phyloP scores from a whole-genome alignment of 2,329 filamentous ascomycete species.

The Coniochaeta hoffmannii region DNA sequence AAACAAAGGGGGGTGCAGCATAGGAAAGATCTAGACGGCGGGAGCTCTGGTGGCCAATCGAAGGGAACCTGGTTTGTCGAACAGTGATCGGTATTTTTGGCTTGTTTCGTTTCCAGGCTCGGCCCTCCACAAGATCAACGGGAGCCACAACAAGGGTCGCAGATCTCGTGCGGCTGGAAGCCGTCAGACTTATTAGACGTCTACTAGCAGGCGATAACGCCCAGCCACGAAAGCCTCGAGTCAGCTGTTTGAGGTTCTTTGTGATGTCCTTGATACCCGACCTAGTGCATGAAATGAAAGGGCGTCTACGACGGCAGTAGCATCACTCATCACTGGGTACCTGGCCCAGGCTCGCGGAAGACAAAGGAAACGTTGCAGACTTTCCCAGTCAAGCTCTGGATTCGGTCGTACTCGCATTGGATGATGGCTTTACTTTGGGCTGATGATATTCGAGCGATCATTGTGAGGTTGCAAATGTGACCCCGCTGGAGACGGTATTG shows the following conservation, averaged over 20 bases:
- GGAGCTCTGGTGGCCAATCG: background rate
- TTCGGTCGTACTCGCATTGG: background rate
- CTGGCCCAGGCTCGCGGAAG: background rate
- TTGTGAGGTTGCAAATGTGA: background rate
- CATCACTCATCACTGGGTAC: background rate
- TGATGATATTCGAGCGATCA: background rate
- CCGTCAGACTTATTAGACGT: no score
- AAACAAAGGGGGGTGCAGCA: background rate
- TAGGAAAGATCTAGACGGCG: background rate
- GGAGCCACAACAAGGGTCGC: no score
- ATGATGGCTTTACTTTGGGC: background rate
- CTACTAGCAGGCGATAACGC: no score
- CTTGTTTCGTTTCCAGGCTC: constrained; percentile 9
- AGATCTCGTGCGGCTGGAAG: background rate
- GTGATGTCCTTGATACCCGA: background rate
- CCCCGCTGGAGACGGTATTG: background rate
- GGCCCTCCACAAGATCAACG: background rate
- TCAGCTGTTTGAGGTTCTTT: constrained; percentile 1
- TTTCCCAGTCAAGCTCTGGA: background rate
- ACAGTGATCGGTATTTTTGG: constrained; percentile 5
- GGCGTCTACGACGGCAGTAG: no score
- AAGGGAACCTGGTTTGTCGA: background rate
- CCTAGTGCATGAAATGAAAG: no score
- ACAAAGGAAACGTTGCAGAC: background rate
- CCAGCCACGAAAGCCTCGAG: no score